Evolutionary conservation across 805 yeast species (phyloP), one percentile per base, ranked within the genome.

Genomic region (Candida chauliodis): DNA sequence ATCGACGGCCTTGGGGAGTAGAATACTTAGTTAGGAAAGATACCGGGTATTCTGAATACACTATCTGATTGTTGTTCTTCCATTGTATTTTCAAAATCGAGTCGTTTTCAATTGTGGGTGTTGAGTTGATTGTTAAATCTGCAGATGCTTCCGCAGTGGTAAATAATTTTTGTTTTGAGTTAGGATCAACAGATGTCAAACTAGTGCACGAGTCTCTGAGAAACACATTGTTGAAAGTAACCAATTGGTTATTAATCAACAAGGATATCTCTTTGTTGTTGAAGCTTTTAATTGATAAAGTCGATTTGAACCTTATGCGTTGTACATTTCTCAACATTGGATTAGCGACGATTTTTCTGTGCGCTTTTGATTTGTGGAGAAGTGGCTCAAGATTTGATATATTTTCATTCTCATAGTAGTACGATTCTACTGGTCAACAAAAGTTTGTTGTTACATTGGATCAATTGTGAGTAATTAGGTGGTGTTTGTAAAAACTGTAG

Each of bases 141-240:
- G 49, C 43, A 41, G 63, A 50, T 38, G 75, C 57, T 36, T 66
- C 53, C 1, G 76, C 79, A 0, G 89, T 80, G n/a, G 83, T 73
- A 56, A 81, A 79, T 20, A 71, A 51, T 52, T 81, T 84, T 51
- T 84, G 90, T 14, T 72, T 71, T 0, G 85, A 71, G 18, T 57
- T 51, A 3, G 66, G 60, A 45, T 84, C 85, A 4, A 81, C 66
- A 0, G 84, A 76, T 8, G 49, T 42, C 1, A 60, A 45, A 10
- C 75, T 59, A 3, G 56, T 51, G 33, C 87, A 79, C 0, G 87
- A 69, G 50, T 84, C 95, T 50, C 91, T 69, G 14, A 85, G 62
- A 47, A 84, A 82, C 1, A 73, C 58, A 36, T 73, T 76, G 47
- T 63, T 71, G 54, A 63, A 75, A 20, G 64, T 55, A 20, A 70